Percentiles rank a stretch among this genome's conserved stretches.
Evolutionary conservation across 495 filamentous ascomycete species (phyloP).

Genomic region (Coniosporium apollinis): DNA sequence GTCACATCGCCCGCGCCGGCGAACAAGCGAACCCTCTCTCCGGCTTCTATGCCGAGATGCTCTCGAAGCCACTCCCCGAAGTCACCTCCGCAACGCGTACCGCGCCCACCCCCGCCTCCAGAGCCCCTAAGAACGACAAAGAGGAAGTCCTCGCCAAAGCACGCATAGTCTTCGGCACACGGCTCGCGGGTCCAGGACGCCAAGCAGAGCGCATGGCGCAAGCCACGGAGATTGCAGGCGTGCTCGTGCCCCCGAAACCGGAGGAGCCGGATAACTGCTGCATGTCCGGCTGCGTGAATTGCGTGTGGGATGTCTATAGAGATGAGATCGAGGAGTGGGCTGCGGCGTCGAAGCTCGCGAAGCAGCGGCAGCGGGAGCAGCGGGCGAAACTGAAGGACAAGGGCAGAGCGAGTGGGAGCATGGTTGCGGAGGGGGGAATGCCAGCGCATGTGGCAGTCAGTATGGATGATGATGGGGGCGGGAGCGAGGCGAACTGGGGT

Average conservation of each 20-base stretch:
- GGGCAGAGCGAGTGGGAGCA: slow-evolving; percentile 23
- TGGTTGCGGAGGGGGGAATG: slow-evolving; percentile 15
- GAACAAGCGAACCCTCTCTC: slow-evolving; percentile 5
- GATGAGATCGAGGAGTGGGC: slow-evolving; percentile 89
- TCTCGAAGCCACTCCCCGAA: slow-evolving; percentile 25
- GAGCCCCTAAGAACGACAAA: slow-evolving; percentile 18
- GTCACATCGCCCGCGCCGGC: too few species aligned
- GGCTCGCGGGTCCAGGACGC: slow-evolving; percentile 42
- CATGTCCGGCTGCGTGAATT: slow-evolving; percentile 96
- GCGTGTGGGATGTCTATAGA: slow-evolving; percentile 82
- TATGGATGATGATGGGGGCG: slow-evolving; percentile 73
- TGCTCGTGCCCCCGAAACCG: slow-evolving; percentile 66
- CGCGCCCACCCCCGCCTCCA: slow-evolving; percentile 21
- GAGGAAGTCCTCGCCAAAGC: slow-evolving; percentile 29
- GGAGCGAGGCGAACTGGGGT: slow-evolving; percentile 51
- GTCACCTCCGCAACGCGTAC: slow-evolving; percentile 24
- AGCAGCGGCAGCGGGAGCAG: slow-evolving; percentile 24
- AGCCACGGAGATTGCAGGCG: slow-evolving; percentile 52
- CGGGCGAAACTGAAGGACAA: slow-evolving; percentile 24
- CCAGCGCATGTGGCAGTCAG: slow-evolving; percentile 29
- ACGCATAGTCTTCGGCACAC: slow-evolving; percentile 60
- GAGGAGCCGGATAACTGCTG: slow-evolving; percentile 96
- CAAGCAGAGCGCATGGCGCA: slow-evolving; percentile 40
- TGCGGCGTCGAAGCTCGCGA: slow-evolving; percentile 37
- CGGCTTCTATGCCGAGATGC: slow-evolving; percentile 29